Conservation (phyloP, 2,329 filamentous ascomycete genomes). For the Trichoderma simmonsii region DNA sequence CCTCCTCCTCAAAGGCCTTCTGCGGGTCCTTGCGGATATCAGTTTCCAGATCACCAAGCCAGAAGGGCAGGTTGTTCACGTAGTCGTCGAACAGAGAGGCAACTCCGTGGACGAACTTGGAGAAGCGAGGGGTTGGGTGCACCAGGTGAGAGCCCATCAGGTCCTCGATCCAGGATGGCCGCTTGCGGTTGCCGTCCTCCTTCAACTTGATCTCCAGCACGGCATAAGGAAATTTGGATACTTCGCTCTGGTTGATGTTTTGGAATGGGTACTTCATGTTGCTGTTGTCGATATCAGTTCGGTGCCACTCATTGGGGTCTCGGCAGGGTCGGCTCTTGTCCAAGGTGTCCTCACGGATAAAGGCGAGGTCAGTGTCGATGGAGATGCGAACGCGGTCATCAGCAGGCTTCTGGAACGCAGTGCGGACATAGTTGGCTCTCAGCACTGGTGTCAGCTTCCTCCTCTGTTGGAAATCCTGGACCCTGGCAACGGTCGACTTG, state of each 20-base stretch:
- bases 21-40: constrained; percentile 94
- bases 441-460: constrained; percentile 79
- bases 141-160: constrained; percentile 91
- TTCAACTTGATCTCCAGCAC: constrained; percentile 90
- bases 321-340: constrained; percentile 84
- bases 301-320: constrained; percentile 85
- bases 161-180: constrained; percentile 83
- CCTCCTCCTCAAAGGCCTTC: constrained; percentile 85
- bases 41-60: constrained; percentile 85
- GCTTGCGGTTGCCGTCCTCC: constrained; percentile 62
- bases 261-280: constrained; percentile 85
- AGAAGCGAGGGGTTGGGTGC: constrained; percentile 84
- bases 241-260: constrained; percentile 84
- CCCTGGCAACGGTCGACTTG: constrained; percentile 67
- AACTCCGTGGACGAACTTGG: constrained; percentile 93
- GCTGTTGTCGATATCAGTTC: constrained; percentile 79
- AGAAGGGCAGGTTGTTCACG: constrained; percentile 94
- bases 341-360: constrained; percentile 76
- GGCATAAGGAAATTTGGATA: constrained; percentile 85
- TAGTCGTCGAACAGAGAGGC: constrained; percentile 91
- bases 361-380: constrained; percentile 86
- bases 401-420: constrained; percentile 92
- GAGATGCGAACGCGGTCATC: constrained; percentile 89
- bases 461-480: constrained; percentile 76
- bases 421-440: constrained; percentile 88